These are phyloP conservation scores for Pseudopithomyces chartarum DNA, from an alignment of 2,329 filamentous ascomycete genomes.

Conservation along the genomic window DNA sequence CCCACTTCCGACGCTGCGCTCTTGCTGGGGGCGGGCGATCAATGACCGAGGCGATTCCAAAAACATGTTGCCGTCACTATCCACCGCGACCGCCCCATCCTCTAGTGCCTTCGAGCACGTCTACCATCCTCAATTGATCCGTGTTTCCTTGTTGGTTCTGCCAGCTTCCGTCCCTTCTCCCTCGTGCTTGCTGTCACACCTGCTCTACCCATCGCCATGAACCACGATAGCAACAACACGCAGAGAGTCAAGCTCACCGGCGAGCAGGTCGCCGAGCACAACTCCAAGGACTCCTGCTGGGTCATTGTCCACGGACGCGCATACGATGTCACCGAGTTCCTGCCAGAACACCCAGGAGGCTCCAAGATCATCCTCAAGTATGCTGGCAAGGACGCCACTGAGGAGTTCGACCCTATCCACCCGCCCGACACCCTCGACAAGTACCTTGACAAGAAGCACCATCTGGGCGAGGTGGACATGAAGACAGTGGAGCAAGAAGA, in stretches of 20 bases:
- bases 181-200: background rate
- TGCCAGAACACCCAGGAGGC: slow-evolving; percentile 67
- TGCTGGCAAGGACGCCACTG: slow-evolving; percentile 44
- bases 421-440: slow-evolving; percentile 52
- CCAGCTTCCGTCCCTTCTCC: slow-evolving; percentile 8
- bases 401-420: slow-evolving; percentile 61
- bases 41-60: slow-evolving; percentile 35
- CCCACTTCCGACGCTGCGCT: slow-evolving; percentile 21
- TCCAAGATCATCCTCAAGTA: slow-evolving; percentile 96
- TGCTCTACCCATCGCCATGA: slow-evolving; percentile 45
- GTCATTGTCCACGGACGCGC: slow-evolving; percentile 70
- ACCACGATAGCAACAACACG: slow-evolving; percentile 49
- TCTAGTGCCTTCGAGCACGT: slow-evolving; percentile 29
- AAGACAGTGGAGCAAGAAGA: slow-evolving; percentile 40
- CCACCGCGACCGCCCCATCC: slow-evolving; percentile 19
- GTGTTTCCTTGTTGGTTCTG: background rate
- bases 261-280: slow-evolving; percentile 69
- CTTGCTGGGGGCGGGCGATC: slow-evolving; percentile 33
- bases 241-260: slow-evolving; percentile 52
- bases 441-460: slow-evolving; percentile 50
- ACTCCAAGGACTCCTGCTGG: slow-evolving; percentile 78
- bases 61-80: slow-evolving; percentile 34
- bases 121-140: background rate
- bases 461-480: slow-evolving; percentile 47
- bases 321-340: slow-evolving; percentile 70